Base-by-base conservation (phyloP, 306 rosid species). In the Lathyrus sativus region DNA sequence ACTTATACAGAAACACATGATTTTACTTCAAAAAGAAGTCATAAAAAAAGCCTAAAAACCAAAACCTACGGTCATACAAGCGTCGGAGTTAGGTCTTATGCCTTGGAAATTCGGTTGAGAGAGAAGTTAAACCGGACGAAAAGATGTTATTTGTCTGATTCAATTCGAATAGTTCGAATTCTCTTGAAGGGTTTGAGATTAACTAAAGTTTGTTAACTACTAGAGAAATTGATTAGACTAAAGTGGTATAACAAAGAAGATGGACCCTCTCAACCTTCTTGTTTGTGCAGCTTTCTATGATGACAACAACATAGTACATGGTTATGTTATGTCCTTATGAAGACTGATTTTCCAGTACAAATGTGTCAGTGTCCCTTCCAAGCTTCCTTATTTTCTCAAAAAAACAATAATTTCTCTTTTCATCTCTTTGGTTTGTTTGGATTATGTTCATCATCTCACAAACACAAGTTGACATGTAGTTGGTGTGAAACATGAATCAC, bases 251-350 rank as follows among this genome's bases (percentile, higher is more conserved):
- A 53, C 51, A 42, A 60, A 67, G 62, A 65, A 70, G 65, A 71
- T 73, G 74, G 79, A 67, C 83, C 82, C 53, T 45, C 67, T 68
- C 76, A 72, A 45, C 60, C 59, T 71, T 79, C 80, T 70, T 46
- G 60, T 71, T 54, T 28, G 55, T 75, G 77, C 84, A 75, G 62
- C 74, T 80, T 80, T 75, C 12, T 60, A 11, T 49, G 75, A 80
- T 66, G 77, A 80, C 71, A 70, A 79, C 76, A 58, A 74, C 70
- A 31, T 70, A 65, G 77, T 65, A 57, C 55, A 57, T 67, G 12
- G 35, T 37, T 71, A 54, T 9, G 43, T 26, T 71, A 60, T 65
- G 71, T 71, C 71, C 66, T 75, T 75, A 54, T 41, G 11, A 59
- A 71, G 17, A 56, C 76, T 64, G 67, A 48, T 45, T 55, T 2